phyloP scores from a whole-genome alignment of 805 yeast species.

The Cyberlindnera mississippiensis region DNA sequence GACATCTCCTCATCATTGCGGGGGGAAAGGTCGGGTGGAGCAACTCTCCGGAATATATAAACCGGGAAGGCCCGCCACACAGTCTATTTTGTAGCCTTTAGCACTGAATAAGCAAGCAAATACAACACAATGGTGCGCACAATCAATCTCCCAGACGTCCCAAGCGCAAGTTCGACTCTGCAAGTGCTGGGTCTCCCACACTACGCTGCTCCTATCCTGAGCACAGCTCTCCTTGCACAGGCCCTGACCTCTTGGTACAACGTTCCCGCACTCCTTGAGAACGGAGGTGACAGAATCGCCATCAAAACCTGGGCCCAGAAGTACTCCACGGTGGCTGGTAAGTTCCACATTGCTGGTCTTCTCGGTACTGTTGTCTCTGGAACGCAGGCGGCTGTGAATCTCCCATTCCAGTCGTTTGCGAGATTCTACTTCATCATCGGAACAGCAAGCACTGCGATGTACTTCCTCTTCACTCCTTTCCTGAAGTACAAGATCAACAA shows the following conservation, averaged over 20 bases:
- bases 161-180: not conserved
- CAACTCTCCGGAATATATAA: too few species aligned
- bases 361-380: conserved; percentile 18
- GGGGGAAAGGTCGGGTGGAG: too few species aligned
- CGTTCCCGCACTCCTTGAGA: conserved; percentile 16
- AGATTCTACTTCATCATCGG: conserved; percentile 21
- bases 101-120: not conserved
- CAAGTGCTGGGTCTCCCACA: conserved; percentile 1
- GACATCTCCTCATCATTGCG: too few species aligned
- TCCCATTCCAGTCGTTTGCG: conserved; percentile 16
- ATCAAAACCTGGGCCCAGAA: conserved; percentile 16
- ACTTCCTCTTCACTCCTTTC: conserved; percentile 16
- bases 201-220: not conserved
- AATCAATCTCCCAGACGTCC: conserved; percentile 8
- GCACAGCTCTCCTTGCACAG: conserved; percentile 11
- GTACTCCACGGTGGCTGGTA: conserved; percentile 9
- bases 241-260: conserved; percentile 17
- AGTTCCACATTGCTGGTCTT: conserved; percentile 8
- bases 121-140: conserved; percentile 6
- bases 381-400: conserved; percentile 9
- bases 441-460: conserved; percentile 10
- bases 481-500: conserved; percentile 14
- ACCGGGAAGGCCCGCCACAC: too few species aligned
- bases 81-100: not conserved
- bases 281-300: conserved; percentile 11